Evolutionary conservation across 2,329 filamentous ascomycete genomes (phyloP).

Genomic region (Triangularia setosa): DNA sequence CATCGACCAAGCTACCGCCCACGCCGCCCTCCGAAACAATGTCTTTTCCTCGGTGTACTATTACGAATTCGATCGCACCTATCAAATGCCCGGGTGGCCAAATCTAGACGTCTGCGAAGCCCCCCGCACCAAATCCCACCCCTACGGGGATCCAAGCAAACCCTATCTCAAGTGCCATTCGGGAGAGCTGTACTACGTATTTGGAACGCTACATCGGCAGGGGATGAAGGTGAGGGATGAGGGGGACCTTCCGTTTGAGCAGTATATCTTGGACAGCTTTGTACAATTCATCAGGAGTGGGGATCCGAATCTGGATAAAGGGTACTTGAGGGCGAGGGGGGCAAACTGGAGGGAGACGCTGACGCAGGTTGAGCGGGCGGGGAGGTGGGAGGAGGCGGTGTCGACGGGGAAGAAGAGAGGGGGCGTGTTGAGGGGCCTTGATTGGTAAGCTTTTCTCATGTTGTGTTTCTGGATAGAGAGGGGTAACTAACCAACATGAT

Average conservation of each 20-base stretch:
- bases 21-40: constrained; percentile 41
- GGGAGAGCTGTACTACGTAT: constrained; percentile 51
- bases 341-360: constrained; percentile 30
- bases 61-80: constrained; percentile 58
- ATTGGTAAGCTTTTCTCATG: background rate
- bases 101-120: constrained; percentile 46
- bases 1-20: constrained; percentile 55
- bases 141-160: constrained; percentile 39
- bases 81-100: constrained; percentile 51
- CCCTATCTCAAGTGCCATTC: constrained; percentile 54
- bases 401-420: constrained; percentile 30
- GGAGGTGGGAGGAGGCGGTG: constrained; percentile 36
- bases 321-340: constrained; percentile 42
- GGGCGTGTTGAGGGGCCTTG: background rate
- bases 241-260: constrained; percentile 35
- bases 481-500: constrained; percentile 39
- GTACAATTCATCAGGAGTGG: constrained; percentile 46
- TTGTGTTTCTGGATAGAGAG: background rate
- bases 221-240: constrained; percentile 44
- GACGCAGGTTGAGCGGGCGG: constrained; percentile 26
- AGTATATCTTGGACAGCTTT: constrained; percentile 45
- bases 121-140: constrained; percentile 33
- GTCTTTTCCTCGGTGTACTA: constrained; percentile 50
- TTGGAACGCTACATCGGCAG: constrained; percentile 45
- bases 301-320: constrained; percentile 46